Percentiles rank a stretch among this genome's conserved stretches.
Conservation (phyloP, 2,329 filamentous ascomycete genomes). For the Fusarium bactridioides region DNA sequence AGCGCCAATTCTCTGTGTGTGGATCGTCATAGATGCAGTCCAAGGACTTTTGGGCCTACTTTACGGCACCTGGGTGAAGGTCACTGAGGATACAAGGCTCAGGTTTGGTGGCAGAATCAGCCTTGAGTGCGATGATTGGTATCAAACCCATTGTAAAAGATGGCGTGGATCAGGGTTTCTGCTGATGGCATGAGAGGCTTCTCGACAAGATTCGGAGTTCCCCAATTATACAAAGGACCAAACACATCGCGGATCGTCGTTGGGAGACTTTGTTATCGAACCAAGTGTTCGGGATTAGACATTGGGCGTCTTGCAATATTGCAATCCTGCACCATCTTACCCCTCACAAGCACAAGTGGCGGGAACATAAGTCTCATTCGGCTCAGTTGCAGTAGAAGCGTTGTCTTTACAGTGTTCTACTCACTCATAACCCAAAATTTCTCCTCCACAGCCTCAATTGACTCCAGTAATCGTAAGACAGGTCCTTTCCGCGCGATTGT, state of each 20-base stretch:
- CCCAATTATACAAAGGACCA: background rate
- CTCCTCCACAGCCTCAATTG: no score
- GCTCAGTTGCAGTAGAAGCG: no score
- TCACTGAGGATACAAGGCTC: background rate
- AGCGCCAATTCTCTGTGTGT: no score
- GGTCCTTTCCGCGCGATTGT: no score
- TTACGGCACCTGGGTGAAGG: background rate
- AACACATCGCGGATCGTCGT: background rate
- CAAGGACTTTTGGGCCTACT: background rate
- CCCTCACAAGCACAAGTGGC: background rate
- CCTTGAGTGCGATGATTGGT: background rate
- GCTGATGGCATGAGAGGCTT: background rate
- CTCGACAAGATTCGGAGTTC: background rate
- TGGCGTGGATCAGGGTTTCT: background rate
- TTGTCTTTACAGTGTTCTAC: no score
- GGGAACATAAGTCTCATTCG: no score
- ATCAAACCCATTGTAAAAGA: background rate
- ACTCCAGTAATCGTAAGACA: no score
- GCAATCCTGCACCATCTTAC: background rate
- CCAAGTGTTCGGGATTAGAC: no score
- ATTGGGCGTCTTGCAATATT: no score
- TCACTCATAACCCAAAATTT: no score
- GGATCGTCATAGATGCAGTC: no score
- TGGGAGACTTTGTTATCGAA: no score
- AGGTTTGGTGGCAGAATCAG: background rate